Base-by-base conservation (phyloP, 768 basidiomycete species). In the Dioszegia aurantiaca region DNA sequence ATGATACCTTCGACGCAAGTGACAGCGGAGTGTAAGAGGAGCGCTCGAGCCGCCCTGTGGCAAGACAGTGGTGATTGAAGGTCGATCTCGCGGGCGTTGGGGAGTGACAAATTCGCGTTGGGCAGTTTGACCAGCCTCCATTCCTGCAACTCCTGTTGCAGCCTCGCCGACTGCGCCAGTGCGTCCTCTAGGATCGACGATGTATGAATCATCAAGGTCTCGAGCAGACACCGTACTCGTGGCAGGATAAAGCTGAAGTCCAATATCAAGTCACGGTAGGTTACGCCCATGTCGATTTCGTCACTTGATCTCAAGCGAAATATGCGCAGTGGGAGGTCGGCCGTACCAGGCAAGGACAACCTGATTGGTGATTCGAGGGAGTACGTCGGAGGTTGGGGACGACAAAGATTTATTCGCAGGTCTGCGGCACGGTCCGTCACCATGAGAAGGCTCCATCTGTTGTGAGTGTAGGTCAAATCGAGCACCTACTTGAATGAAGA, bases 1-100 rank as follows among this genome's bases (percentile, higher is more conserved):
- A 64, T 24, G 39, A 51, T 39, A 3, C 49, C 56, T 3, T 30
- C 21, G 24, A 58, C 36, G 31, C 54, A 42, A 14, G 27, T 40
- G 27, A 55, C n/a, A 23, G 59, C 63, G 17, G 52, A 46, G 40
- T 64, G 55, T 4, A 60, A 19, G 21, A 44, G 19, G 24, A 64
- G 21, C 14, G 39, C n/a, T n/a, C 51, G 58, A 21, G 59, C 55
- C 0, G 36, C 26, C 8, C 33, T 16, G 16, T 40, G 47, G 26
- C 53, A 55, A 11, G 47, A 17, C n/a, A 44, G 28, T 1, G 45
- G 56, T 6, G 48, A 46, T 8, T 40, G 33, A 11, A 41, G 36
- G 46, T 64, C 59, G 36, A 59, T 37, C 2, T 42, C 28, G 1
- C 26, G 24, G 19, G 54, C 28, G n/a, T 3, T 3, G 1, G 26